phyloP scores from a whole-genome alignment of 495 filamentous ascomycete genomes.

The Rhypophila decipiens region DNA sequence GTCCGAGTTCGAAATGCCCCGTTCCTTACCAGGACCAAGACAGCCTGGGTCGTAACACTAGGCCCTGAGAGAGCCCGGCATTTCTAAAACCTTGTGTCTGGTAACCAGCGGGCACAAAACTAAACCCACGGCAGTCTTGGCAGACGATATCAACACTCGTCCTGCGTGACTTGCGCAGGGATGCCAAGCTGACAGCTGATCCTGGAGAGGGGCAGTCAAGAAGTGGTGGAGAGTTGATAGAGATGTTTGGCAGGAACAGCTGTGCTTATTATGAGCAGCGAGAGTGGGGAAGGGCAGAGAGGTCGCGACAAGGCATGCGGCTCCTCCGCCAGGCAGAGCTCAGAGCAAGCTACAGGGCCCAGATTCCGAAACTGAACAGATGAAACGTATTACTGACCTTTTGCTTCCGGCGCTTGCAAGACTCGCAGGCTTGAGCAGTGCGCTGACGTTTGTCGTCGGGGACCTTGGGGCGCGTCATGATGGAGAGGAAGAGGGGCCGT shows the following conservation, averaged over 20 bases:
- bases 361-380: too few relatives aligned
- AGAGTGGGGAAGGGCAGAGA: too few relatives aligned
- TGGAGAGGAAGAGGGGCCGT: conserved; percentile 16
- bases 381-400: conserved; percentile 62
- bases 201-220: too few relatives aligned
- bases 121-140: neutral
- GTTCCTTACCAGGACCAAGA: too few relatives aligned
- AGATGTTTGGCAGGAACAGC: too few relatives aligned
- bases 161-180: neutral
- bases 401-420: conserved; percentile 73
- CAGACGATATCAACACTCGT: neutral
- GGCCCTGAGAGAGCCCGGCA: neutral
- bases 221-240: conserved; percentile 1
- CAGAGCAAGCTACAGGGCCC: too few relatives aligned
- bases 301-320: too few relatives aligned
- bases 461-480: conserved; percentile 58
- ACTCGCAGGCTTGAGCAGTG: conserved; percentile 65
- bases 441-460: conserved; percentile 58
- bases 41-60: too few relatives aligned
- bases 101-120: conserved; percentile 15
- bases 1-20: too few relatives aligned
- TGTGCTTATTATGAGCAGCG: too few relatives aligned
- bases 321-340: too few relatives aligned
- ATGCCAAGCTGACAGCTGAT: neutral
- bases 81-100: conserved; percentile 15